Percentiles rank a stretch among this genome's conserved stretches.
phyloP scores from a whole-genome alignment of 306 rosid genomes.

The Lupinus albus region DNA sequence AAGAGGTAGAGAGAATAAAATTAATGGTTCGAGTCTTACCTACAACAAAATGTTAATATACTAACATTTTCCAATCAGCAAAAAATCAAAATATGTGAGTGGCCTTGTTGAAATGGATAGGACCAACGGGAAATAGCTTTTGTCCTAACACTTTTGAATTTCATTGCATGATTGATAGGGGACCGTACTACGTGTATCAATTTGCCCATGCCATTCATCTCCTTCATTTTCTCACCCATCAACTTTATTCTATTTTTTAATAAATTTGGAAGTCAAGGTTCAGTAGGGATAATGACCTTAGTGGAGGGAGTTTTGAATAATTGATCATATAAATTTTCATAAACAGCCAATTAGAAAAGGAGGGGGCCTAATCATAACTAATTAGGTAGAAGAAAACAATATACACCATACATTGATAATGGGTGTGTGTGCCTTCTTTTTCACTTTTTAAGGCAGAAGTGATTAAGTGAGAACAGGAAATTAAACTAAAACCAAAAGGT shows the following conservation, averaged over 20 bases:
- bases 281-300: conserved; percentile 19
- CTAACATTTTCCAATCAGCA: too few species aligned
- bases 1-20: too few species aligned
- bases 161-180: conserved; percentile 1
- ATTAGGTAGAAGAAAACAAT: neutral
- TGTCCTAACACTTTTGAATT: conserved; percentile 17
- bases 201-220: neutral
- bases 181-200: conserved; percentile 18
- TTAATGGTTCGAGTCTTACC: too few species aligned
- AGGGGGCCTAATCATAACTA: neutral
- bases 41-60: too few species aligned
- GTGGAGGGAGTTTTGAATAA: conserved; percentile 37
- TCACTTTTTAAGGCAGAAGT: conserved; percentile 40
- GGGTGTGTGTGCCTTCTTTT: conserved; percentile 18
- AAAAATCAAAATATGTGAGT: too few species aligned
- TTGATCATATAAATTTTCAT: neutral
- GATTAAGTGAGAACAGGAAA: conserved; percentile 2
- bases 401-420: conserved; percentile 9
- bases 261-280: conserved; percentile 28
- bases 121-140: conserved; percentile 6
- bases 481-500: conserved; percentile 33
- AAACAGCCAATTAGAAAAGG: neutral
- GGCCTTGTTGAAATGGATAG: conserved; percentile 35
- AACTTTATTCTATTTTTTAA: neutral
- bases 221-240: neutral